Percentiles rank a stretch among this genome's conserved stretches.
Conservation (phyloP, 202 grass and related monocot genomes). For the Dendrocalamus latiflorus region DNA sequence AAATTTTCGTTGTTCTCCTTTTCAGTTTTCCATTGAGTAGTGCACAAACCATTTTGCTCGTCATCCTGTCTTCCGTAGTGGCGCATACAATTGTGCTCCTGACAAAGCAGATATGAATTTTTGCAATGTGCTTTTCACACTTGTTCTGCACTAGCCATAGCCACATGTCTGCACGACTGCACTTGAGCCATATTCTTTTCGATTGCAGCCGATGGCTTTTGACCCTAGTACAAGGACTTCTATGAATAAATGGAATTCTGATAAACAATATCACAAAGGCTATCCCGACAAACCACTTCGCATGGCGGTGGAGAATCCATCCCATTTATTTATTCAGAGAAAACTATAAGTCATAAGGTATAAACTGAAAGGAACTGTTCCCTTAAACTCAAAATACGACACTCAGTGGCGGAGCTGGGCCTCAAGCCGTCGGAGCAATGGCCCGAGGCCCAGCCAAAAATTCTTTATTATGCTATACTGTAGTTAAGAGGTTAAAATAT, state of each 20-base stretch:
- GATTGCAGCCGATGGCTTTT: fast-evolving
- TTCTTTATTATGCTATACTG: too few species aligned
- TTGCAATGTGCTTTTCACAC: constrained; percentile 18
- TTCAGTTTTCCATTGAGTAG: not conserved
- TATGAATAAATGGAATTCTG: too few species aligned
- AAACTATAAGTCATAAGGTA: too few species aligned
- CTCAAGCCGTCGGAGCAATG: too few species aligned
- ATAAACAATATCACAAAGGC: too few species aligned
- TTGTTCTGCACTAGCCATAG: constrained; percentile 22
- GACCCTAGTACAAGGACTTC: fast-evolving
- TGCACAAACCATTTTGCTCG: constrained; percentile 8
- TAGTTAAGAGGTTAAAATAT: too few species aligned
- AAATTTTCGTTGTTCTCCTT: not conserved
- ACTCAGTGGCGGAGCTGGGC: too few species aligned
- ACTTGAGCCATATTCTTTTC: too few species aligned
- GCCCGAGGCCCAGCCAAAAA: too few species aligned
- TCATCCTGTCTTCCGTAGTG: constrained; percentile 23
- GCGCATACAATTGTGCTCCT: constrained; percentile 1
- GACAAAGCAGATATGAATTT: not conserved
- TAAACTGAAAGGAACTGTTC: too few species aligned
- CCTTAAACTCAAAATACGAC: not conserved
- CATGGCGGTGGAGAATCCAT: fast-evolving
- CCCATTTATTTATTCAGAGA: too few species aligned
- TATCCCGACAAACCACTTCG: fast-evolving
- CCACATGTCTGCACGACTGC: not conserved